Percentiles rank a stretch among this genome's conserved stretches.
These are phyloP conservation scores for Talaromyces albobiverticillius DNA, from an alignment of 2,329 filamentous ascomycete genomes.

Conservation along the genomic window DNA sequence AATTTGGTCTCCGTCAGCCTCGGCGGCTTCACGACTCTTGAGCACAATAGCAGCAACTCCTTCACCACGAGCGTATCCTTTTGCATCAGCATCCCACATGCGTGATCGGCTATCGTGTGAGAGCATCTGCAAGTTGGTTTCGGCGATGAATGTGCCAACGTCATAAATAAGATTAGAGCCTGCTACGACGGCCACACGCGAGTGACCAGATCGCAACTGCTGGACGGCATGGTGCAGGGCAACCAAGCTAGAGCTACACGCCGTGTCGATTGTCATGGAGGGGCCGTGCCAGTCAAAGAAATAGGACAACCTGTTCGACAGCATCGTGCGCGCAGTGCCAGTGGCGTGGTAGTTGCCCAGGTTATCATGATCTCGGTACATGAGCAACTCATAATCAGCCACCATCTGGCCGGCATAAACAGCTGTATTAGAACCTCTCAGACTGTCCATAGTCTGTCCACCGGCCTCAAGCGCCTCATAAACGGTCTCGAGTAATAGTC, in stretches of 20 bases:
- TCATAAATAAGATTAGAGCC: slow-evolving; percentile 25
- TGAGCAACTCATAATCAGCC: too few species aligned
- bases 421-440: too few species aligned
- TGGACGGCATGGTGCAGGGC: slow-evolving; percentile 34
- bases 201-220: slow-evolving; percentile 26
- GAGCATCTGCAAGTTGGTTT: slow-evolving; percentile 43
- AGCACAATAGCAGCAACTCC: slow-evolving; percentile 49
- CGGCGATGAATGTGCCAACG: too few species aligned
- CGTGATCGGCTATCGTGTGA: slow-evolving; percentile 52
- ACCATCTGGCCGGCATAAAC: too few species aligned
- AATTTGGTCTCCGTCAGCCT: slow-evolving; percentile 44
- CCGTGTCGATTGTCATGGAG: slow-evolving; percentile 46
- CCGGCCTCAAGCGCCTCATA: too few species aligned
- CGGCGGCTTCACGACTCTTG: slow-evolving; percentile 47
- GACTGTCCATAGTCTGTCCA: too few species aligned
- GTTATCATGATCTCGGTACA: slow-evolving; percentile 12
- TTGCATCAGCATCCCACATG: slow-evolving; percentile 44
- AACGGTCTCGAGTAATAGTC: too few species aligned
- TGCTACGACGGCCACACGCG: slow-evolving; percentile 21
- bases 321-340: slow-evolving; percentile 32
- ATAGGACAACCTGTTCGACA: slow-evolving; percentile 40
- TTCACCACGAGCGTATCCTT: slow-evolving; percentile 53
- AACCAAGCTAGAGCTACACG: slow-evolving; percentile 43
- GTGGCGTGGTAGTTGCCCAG: slow-evolving; percentile 18
- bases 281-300: slow-evolving; percentile 41